Percentiles rank a stretch among this genome's conserved stretches.
Evolutionary conservation across 2,329 filamentous ascomycete genomes (phyloP).

Genomic region (Aspergillus sp.): DNA sequence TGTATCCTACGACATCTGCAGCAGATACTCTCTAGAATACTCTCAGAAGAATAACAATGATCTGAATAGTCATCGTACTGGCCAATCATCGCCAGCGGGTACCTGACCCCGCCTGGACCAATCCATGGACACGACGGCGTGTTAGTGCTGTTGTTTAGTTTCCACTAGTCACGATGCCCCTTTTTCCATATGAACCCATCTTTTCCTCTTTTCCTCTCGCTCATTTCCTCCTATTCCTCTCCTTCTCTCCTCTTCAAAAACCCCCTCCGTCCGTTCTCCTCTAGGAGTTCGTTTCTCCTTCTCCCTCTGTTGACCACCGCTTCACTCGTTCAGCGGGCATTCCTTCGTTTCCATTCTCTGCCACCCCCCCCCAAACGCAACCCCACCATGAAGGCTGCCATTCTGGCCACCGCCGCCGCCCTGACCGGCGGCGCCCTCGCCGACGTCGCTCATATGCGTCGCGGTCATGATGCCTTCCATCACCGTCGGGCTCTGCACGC

Average conservation of each 20-base stretch:
- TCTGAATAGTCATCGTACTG: neutral
- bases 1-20: no score
- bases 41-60: neutral
- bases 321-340: conserved; percentile 75
- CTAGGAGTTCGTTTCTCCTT: conserved; percentile 1
- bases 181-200: conserved; percentile 3
- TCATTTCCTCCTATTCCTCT: conserved; percentile 4
- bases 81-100: no score
- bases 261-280: no score
- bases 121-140: neutral
- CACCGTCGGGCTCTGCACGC: conserved; percentile 49
- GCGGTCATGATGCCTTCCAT: conserved; percentile 56
- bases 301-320: conserved; percentile 32
- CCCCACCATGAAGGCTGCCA: conserved; percentile 70
- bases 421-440: conserved; percentile 53
- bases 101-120: neutral
- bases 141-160: neutral
- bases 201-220: neutral
- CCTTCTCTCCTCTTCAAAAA: no score
- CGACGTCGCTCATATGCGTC: conserved; percentile 54
- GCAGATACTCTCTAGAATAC: no score
- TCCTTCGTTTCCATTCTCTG: conserved; percentile 48
- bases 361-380: conserved; percentile 5
- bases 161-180: neutral
- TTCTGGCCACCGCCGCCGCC: conserved; percentile 61